Evolutionary conservation across 805 yeast genomes (phyloP), one percentile per base, ranked within the genome.

Genomic region (Monosporozyma unispora): DNA sequence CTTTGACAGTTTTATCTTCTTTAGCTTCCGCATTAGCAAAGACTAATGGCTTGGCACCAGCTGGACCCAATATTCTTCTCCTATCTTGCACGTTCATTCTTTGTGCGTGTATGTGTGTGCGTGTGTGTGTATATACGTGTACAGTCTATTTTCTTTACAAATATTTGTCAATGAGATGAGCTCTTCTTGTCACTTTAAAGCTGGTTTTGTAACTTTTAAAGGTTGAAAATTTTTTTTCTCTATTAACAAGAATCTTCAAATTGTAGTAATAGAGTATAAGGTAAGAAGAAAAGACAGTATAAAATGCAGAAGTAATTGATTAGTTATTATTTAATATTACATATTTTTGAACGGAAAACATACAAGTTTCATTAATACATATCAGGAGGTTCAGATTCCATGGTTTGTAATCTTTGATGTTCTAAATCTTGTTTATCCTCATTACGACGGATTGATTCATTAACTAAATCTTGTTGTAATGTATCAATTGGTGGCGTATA

Each of bases 1-100:
- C 44, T 8, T 39, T n/a, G n/a, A n/a, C n/a, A 4, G 39, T 5
- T 12, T 40, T 45, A 22, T 63, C 70, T 14, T 21, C 29, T 10
- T 40, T 8, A 1, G 33, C 9, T 25, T 14, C 19, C 2, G 31
- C 9, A 25, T 47, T 45, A 23, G 52, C 46, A 54, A 78, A 75
- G 0, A 62, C 64, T 12, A 84, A 62, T 1, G 80, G 79, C 46
- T 70, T 74, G 1, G 86, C 86, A 55, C 78, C 81, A 0, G 76
- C 61, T 0, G 97, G 97, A 0, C 96, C 96, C 29, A 85, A 60
- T n/a, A 89, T 73, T 64, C 96, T 76, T 74, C 96, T 79, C 73
- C 96, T 79, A 62, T 91, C 97, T 41, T 62, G 64, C 7, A 60
- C 61, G 46, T 58, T 59, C 69, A 64, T 63, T 28, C 1, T 43